phyloP scores from a whole-genome alignment of 2,329 filamentous ascomycete species.

The Colletotrichum horii region DNA sequence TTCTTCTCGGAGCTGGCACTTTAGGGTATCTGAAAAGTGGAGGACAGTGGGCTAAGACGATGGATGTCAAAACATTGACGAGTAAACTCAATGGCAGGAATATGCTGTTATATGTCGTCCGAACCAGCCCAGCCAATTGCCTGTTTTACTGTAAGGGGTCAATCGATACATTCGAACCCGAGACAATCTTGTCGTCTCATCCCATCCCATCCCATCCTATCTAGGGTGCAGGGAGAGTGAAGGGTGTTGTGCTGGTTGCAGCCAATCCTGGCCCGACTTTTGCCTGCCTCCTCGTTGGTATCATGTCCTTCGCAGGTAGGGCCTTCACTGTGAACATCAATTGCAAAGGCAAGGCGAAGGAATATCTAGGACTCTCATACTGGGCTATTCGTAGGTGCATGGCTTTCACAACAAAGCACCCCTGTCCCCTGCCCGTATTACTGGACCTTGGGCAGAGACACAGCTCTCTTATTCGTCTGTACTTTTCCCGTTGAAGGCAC shows the following conservation, averaged over 20 bases:
- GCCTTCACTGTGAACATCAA: neutral
- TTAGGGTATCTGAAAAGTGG: neutral
- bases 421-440: neutral
- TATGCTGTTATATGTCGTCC: neutral
- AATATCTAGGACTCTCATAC: neutral
- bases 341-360: neutral
- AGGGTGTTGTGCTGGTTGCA: neutral
- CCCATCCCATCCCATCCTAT: neutral
- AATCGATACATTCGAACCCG: neutral
- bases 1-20: slow-evolving; percentile 37
- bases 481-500: neutral
- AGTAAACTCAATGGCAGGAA: neutral
- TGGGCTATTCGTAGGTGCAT: neutral
- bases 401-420: neutral
- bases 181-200: neutral
- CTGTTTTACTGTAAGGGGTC: neutral
- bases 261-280: neutral
- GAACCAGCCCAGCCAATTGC: neutral
- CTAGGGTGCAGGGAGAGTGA: neutral
- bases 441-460: neutral
- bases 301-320: neutral
- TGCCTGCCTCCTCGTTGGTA: neutral
- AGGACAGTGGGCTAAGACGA: neutral
- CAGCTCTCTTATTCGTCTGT: neutral
- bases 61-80: neutral